These are phyloP conservation scores for Fistulifera pelliculosa DNA, from an alignment of 108 stramenopile genomes.

Conservation along the genomic window DNA sequence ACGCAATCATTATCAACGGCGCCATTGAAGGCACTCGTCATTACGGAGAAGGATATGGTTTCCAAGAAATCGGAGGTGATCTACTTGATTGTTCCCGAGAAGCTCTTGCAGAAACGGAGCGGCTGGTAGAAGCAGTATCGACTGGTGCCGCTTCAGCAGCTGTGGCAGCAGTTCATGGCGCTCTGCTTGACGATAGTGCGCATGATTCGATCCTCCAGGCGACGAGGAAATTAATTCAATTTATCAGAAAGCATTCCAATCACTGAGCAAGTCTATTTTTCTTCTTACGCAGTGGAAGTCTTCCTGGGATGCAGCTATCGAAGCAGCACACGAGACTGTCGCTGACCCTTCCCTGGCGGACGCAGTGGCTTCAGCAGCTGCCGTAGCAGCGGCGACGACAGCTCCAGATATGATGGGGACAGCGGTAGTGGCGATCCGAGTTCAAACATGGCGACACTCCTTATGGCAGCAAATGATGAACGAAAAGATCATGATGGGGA, in stretches of 20 bases:
- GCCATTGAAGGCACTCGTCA: conserved; percentile 39
- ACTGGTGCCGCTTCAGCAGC: not conserved
- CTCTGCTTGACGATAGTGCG: not conserved
- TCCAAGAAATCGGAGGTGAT: conserved; percentile 50
- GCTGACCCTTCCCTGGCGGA: not conserved
- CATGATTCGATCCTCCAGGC: not conserved
- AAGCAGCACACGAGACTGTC: too few species aligned
- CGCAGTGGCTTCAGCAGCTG: conserved; percentile 1
- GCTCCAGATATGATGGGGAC: too few species aligned
- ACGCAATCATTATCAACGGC: conserved; percentile 68
- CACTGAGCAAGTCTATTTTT: conserved; percentile 37
- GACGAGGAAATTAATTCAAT: conserved; percentile 33
- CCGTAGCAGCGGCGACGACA: not conserved
- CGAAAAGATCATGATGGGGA: not conserved
- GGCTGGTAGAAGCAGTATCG: conserved; percentile 25
- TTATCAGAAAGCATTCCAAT: conserved; percentile 53
- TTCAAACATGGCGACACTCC: not conserved
- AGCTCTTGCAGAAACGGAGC: conserved; percentile 20
- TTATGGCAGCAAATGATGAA: not conserved
- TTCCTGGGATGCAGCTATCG: conserved; percentile 58
- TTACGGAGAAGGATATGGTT: conserved; percentile 37
- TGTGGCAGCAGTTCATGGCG: conserved; percentile 8
- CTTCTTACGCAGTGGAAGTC: conserved; percentile 76
- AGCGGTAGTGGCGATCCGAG: not conserved
- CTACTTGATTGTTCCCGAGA: conserved; percentile 23